Evolutionary conservation across 176 grass and related monocot species (phyloP), one percentile per base, ranked within the genome.

Genomic region (Oryza rufipogon): DNA sequence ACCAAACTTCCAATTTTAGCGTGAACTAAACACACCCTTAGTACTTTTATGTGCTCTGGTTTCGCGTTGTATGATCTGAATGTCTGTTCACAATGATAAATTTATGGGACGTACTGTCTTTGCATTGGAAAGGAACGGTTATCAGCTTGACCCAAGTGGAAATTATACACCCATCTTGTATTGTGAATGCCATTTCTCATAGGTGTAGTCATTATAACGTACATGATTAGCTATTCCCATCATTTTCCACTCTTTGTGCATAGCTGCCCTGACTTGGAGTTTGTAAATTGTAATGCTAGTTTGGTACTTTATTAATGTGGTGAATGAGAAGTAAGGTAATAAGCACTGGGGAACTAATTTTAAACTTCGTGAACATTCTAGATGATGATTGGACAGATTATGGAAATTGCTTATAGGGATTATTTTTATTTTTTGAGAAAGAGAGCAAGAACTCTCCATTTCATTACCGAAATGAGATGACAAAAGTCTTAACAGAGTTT

Each of bases 11-110:
- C 1, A 30, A 30, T 30, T 30, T 30, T 30, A 30, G 28, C 28
- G 28, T 30, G 28, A 30, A 30, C 28, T 30, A 30, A 30, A 30
- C 28, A 30, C 28, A 30, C 28, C 28, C 28, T 30, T 30, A 2
- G 64, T 58, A 52, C 33, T 66, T 56, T n/a, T 80, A 14, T 64
- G 1, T 5, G 11, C 28, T 49, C 2, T 45, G 36, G 12, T 66
- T 20, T 46, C 26, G 4, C 30, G 39, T 47, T 16, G 0, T 48
- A 10, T 47, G 36, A 4, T 68, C 45, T 74, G 26, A 0, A 13
- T 88, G 33, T 67, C 23, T 79, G 46, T 56, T 74, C 12, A 32
- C 9, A 0, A 20, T 56, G 69, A 14, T 46, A 69, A 80, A 69
- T 22, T 75, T 78, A 10, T 74, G 9, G 0, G 33, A 74, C 25